Base-by-base conservation (phyloP, 176 grass and related monocot genomes). In the Coix lacrymajobi region DNA sequence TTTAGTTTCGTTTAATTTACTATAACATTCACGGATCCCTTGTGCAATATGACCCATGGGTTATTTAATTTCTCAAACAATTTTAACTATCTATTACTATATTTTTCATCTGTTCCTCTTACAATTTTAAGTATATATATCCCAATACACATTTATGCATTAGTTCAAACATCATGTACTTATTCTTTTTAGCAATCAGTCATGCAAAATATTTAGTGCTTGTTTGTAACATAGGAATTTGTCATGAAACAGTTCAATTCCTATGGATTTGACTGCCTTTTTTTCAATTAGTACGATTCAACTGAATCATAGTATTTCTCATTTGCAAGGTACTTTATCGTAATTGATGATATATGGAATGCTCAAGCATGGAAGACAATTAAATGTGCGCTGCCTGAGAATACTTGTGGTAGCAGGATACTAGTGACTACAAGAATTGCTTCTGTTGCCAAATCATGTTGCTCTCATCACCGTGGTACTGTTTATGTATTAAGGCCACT, bases 401-500 rank as follows among this genome's bases (percentile, higher is more conserved):
- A 83, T 83, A 31, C 3, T 9, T 32, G 11, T 65, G 81, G 81
- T 8, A 83, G 81, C 31, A 71, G 81, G 57, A 75, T 83, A 83
- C 5, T 83, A 44, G 68, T 72, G n/a, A 83, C 81, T 4, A 83
- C 81, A 75, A 67, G 81, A 45, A 73, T 57, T 40, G n/a, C 38
- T 62, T 32, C 48, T 39, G 7, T 83, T 58, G 81, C 69, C 19
- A 83, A 69, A n/a, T n/a, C n/a, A n/a, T n/a, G n/a, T n/a, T n/a
- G n/a, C n/a, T n/a, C n/a, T n/a, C n/a, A n/a, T n/a, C 14, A 14
- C 4, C 11, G 41, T 62, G 81, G 33, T 17, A 38, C 14, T 49
- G 38, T 85, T 48, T 85, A 68, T 28, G 63, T 67, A 37, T 17
- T 83, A 56, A 64, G 8, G 32, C 48, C 68, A 71, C 69, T 83